Conservation (phyloP, 495 filamentous ascomycete genomes). For the Talaromyces nanjingensis region DNA sequence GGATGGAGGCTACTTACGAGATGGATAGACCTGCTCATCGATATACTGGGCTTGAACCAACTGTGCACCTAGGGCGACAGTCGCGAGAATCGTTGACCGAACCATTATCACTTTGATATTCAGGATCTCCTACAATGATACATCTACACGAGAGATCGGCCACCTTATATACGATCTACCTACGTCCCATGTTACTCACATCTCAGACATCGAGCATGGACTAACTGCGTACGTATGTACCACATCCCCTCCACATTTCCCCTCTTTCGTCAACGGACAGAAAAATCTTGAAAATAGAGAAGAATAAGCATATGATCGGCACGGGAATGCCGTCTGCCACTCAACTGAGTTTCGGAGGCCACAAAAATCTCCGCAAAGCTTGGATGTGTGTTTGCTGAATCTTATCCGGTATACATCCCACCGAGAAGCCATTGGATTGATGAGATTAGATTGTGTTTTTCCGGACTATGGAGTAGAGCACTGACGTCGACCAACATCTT, state of each 20-base stretch:
- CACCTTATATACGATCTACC: not conserved
- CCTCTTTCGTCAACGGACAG: not conserved
- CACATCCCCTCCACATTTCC: not conserved
- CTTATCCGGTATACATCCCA: not conserved
- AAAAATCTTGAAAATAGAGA: not conserved
- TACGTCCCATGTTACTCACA: not conserved
- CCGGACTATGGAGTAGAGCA: not conserved
- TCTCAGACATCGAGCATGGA: not conserved
- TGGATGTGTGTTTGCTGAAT: not conserved
- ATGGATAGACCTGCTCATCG: not conserved
- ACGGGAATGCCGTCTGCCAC: not conserved
- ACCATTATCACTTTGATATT: not conserved
- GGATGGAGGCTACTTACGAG: not conserved
- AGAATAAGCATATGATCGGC: conserved; percentile 1
- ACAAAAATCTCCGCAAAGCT: not conserved
- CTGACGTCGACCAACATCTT: not conserved
- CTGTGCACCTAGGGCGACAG: not conserved
- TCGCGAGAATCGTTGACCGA: not conserved
- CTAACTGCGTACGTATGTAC: not conserved
- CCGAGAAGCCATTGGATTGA: not conserved
- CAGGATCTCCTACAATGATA: not conserved
- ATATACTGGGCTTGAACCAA: not conserved
- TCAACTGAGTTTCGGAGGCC: not conserved
- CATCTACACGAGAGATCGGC: not conserved
- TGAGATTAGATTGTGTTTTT: not conserved